Conservation (phyloP, 2,329 filamentous ascomycete genomes). For the Botrytis squamosa region DNA sequence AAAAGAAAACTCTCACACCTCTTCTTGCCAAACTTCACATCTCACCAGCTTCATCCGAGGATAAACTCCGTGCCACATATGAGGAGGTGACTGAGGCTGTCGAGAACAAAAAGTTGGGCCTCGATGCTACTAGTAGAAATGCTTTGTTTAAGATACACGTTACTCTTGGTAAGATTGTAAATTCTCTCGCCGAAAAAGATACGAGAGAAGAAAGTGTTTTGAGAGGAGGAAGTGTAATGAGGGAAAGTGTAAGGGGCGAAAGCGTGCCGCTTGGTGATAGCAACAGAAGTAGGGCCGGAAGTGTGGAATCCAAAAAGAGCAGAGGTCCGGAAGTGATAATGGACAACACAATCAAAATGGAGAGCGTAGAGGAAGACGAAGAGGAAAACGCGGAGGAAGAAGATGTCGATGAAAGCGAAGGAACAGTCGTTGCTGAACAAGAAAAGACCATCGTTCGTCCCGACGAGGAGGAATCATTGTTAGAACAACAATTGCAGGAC, state of each 20-base stretch:
- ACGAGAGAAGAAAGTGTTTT: constrained; percentile 27
- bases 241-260: constrained; percentile 12
- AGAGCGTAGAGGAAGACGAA: neutral
- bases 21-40: constrained; percentile 83
- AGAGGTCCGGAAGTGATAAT: constrained; percentile 13
- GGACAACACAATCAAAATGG: neutral
- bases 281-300: constrained; percentile 8
- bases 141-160: constrained; percentile 68
- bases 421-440: constrained; percentile 1
- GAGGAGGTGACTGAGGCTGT: constrained; percentile 60
- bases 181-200: constrained; percentile 47
- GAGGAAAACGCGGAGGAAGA: neutral
- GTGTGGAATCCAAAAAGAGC: neutral
- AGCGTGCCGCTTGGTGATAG: neutral
- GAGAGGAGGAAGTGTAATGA: constrained; percentile 10
- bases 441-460: neutral
- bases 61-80: constrained; percentile 58
- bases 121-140: constrained; percentile 61
- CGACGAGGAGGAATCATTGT: constrained; percentile 1
- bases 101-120: constrained; percentile 55
- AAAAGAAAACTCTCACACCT: constrained; percentile 76
- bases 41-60: constrained; percentile 61
- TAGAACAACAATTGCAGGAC: constrained; percentile 13
- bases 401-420: constrained; percentile 9
- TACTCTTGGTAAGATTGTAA: constrained; percentile 65